Conservation (phyloP, 148 eudicot genomes). For the Spergularia bocconei region DNA sequence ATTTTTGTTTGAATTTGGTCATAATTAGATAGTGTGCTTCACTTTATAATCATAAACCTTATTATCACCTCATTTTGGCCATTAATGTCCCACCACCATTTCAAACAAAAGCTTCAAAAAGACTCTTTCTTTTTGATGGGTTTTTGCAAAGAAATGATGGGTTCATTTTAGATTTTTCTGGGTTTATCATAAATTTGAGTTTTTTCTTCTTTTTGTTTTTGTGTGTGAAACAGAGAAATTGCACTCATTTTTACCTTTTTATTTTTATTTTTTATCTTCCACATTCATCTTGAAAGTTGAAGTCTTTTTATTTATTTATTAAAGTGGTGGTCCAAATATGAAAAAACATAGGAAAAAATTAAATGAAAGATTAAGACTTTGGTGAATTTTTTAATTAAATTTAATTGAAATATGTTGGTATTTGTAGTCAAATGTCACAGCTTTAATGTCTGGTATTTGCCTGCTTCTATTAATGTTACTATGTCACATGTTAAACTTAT, state of each 20-base stretch:
- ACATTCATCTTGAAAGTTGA: conserved; percentile 26
- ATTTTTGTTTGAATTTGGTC: conserved; percentile 9
- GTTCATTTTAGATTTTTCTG: conserved; percentile 16
- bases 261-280: background rate
- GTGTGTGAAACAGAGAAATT: background rate
- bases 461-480: conserved; percentile 27
- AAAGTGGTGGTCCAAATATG: conserved; percentile 29
- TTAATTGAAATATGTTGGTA: background rate
- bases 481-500: conserved; percentile 18
- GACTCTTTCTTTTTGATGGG: conserved; percentile 11
- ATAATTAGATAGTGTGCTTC: conserved; percentile 20
- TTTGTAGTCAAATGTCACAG: conserved; percentile 23
- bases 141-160: conserved; percentile 19
- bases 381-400: background rate
- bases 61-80: conserved; percentile 16
- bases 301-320: conserved; percentile 24
- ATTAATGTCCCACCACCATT: conserved; percentile 32
- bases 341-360: too few species aligned
- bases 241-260: conserved; percentile 4
- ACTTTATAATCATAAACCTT: conserved; percentile 3
- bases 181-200: background rate
- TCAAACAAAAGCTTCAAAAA: conserved; percentile 18
- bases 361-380: conserved; percentile 10
- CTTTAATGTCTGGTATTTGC: conserved; percentile 21
- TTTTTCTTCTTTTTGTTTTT: conserved; percentile 1